Percentiles rank a stretch among this genome's conserved stretches.
Evolutionary conservation across 1,284 basidiomycete genomes (phyloP).

Genomic region (Moniliella sp.): DNA sequence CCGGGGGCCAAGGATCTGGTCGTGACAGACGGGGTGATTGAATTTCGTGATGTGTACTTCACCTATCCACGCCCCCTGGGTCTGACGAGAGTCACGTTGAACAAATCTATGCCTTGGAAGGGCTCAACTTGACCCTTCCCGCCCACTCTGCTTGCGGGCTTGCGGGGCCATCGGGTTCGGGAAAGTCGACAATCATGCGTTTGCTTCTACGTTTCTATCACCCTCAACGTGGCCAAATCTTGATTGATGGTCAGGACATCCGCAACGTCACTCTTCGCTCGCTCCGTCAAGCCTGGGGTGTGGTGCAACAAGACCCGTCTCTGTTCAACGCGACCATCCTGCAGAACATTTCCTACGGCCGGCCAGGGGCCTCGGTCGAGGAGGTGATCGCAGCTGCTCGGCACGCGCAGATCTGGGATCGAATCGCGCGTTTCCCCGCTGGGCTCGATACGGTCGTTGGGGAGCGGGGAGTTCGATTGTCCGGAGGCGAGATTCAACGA

Average conservation of each 20-base stretch:
- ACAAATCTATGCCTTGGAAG: conserved; percentile 48
- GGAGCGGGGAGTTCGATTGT: conserved; percentile 56
- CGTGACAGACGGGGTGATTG: conserved; percentile 53
- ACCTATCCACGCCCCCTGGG: too few species aligned
- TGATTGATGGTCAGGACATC: conserved; percentile 63
- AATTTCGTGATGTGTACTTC: conserved; percentile 42
- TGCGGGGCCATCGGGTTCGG: conserved; percentile 45
- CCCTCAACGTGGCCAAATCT: conserved; percentile 36
- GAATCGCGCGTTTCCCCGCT: conserved; percentile 46
- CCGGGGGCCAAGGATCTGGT: conserved; percentile 52
- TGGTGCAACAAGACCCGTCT: conserved; percentile 36
- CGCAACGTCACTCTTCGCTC: conserved; percentile 57
- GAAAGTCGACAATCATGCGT: conserved; percentile 60
- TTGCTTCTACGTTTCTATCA: conserved; percentile 77
- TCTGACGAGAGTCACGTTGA: too few species aligned
- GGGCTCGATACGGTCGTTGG: conserved; percentile 54
- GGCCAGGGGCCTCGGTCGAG: conserved; percentile 18
- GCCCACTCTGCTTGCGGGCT: conserved; percentile 36
- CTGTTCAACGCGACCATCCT: conserved; percentile 58
- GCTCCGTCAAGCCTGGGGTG: conserved; percentile 56
- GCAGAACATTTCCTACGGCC: conserved; percentile 26
- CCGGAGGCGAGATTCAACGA: conserved; percentile 50
- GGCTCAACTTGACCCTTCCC: conserved; percentile 63
- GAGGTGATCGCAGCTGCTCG: conserved; percentile 17
- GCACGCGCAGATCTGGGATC: conserved; percentile 30